These are phyloP conservation scores for Articulospora tetracladia DNA, from an alignment of 495 filamentous ascomycete species.

Conservation along the genomic window DNA sequence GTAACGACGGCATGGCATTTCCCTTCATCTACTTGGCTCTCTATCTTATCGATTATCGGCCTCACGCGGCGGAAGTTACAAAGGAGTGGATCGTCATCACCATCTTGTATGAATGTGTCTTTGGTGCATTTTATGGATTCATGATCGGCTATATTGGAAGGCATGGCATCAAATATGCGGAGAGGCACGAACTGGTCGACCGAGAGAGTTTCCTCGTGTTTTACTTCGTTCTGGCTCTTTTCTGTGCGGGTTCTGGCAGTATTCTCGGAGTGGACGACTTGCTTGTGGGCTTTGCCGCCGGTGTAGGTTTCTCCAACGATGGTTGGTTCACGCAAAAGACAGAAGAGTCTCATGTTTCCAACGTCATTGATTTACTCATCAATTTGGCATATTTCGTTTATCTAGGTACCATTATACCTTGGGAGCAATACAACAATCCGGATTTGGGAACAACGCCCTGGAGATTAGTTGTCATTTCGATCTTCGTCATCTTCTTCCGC, in stretches of 20 bases:
- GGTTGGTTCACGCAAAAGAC: constrained; percentile 99
- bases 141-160: constrained; percentile 82
- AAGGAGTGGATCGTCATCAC: constrained; percentile 88
- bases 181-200: constrained; percentile 83
- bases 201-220: constrained; percentile 97
- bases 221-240: constrained; percentile 95
- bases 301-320: constrained; percentile 97
- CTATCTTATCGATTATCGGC: constrained; percentile 80
- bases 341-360: constrained; percentile 96
- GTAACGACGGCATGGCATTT: constrained; percentile 99
- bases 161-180: constrained; percentile 86
- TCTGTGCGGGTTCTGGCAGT: constrained; percentile 92
- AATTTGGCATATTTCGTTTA: constrained; percentile 99
- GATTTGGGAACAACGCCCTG: constrained; percentile 74
- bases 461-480: constrained; percentile 82
- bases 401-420: constrained; percentile 94
- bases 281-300: constrained; percentile 92
- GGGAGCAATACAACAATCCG: constrained; percentile 76
- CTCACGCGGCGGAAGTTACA: constrained; percentile 61
- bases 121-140: constrained; percentile 88
- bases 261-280: constrained; percentile 92
- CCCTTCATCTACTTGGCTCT: constrained; percentile 93
- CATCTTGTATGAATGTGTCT: constrained; percentile 93
- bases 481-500: constrained; percentile 93
- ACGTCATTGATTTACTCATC: constrained; percentile 96